Evolutionary conservation across 2,329 filamentous ascomycete species (phyloP), one percentile per base, ranked within the genome.

Genomic region (Sphaceloma murrayae): DNA sequence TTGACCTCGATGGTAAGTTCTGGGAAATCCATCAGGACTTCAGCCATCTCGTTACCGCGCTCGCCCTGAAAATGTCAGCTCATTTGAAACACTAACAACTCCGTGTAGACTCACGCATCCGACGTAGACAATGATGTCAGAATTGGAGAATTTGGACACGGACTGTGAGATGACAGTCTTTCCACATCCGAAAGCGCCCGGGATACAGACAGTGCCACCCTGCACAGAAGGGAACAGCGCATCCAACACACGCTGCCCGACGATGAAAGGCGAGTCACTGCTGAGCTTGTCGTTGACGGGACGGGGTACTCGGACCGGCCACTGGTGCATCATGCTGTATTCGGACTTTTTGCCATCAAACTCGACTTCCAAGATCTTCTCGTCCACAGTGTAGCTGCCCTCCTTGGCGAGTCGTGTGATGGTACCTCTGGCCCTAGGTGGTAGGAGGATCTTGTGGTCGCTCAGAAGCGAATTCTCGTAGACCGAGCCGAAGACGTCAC

Each of bases 91-190:
- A 47, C 50, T 67, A 60, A 10, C 16, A 11, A 11, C 5, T 6
- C 6, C 10, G 4, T 14, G 5, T 43, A 30, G 42, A 36, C 29
- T 31, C 42, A 46, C 18, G 44, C 74, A 82, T 48, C 91, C 91
- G 49, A 98, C 91, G 63, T 98, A 98, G 56, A 98, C 85, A 55
- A 98, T 98, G 59, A 96, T 85, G 64, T 98, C 91, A 65, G 84
- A 91, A 79, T 98, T 98, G 61, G 91, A 98, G 73, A 98, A 98
- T 70, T 98, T 98, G 66, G 91, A 98, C 52, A 98, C 83, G 49
- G 86, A 94, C 70, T 98, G 91, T 59, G 82, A 88, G 68, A 98
- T 98, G 70, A 98, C 91, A 58, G 91, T 98, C 80, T 98, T 98
- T 62, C 91, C 91, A 60, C 91, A 98, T 53, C 91, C 91, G 63